Percentiles rank a stretch among this genome's conserved stretches.
These are phyloP conservation scores for Solanum gandarillasii DNA, from an alignment of 257 asterid genomes.

Conservation along the genomic window DNA sequence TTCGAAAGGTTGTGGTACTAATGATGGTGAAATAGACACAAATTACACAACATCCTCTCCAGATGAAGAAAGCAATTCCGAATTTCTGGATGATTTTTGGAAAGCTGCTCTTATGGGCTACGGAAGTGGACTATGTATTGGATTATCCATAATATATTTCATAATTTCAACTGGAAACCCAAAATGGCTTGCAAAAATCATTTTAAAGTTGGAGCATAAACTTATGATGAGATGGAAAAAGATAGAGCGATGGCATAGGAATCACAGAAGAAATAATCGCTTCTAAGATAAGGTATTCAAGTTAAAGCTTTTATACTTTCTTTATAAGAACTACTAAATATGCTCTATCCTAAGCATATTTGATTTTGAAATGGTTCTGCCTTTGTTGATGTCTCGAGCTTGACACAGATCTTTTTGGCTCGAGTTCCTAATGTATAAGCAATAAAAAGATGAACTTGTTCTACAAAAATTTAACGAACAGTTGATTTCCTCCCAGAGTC, in stretches of 20 bases:
- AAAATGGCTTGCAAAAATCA: background rate
- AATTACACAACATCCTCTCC: background rate
- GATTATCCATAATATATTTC: background rate
- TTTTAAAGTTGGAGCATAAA: background rate
- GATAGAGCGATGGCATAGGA: background rate
- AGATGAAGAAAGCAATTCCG: background rate
- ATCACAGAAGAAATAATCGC: background rate
- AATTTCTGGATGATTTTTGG: background rate
- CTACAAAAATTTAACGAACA: no score
- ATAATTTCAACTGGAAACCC: background rate
- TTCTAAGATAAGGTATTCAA: background rate
- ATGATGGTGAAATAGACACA: background rate
- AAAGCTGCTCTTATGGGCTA: background rate
- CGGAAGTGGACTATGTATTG: background rate
- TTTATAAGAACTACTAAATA: no score
- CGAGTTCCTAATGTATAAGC: no score
- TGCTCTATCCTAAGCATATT: background rate
- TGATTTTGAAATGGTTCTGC: background rate
- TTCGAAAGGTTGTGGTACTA: background rate
- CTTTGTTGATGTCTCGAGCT: background rate
- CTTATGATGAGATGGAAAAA: background rate
- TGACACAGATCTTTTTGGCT: no score
- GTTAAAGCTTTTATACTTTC: background rate
- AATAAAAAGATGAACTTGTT: no score
- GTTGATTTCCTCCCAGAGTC: no score